These are phyloP conservation scores for Aspergillus pseudoviridinutans DNA, from an alignment of 2,329 filamentous ascomycete species.

Conservation along the genomic window DNA sequence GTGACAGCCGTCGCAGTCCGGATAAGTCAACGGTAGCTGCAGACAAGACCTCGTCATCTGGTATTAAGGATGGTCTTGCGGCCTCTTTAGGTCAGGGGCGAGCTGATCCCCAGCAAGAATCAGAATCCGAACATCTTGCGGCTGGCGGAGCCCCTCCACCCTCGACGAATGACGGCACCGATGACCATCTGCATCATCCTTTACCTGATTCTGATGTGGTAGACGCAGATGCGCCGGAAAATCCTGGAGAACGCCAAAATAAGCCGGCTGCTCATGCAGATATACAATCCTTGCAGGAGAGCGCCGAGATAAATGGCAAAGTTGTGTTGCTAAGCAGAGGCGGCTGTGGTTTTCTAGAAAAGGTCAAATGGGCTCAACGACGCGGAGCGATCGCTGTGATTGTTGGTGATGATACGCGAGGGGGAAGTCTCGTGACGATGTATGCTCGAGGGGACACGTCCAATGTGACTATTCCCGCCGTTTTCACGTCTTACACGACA, in stretches of 20 bases:
- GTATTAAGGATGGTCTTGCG: slow-evolving; percentile 17
- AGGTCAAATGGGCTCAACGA: slow-evolving; percentile 94
- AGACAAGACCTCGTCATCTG: slow-evolving; percentile 19
- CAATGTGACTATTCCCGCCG: slow-evolving; percentile 86
- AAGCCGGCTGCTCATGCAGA: slow-evolving; percentile 64
- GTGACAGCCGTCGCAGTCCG: slow-evolving; percentile 40
- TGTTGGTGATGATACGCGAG: slow-evolving; percentile 87
- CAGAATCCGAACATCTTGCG: slow-evolving; percentile 14
- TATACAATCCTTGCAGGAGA: slow-evolving; percentile 86
- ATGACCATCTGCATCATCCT: slow-evolving; percentile 72
- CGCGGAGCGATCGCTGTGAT: slow-evolving; percentile 86
- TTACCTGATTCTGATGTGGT: slow-evolving; percentile 42
- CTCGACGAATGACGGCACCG: slow-evolving; percentile 68
- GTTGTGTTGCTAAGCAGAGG: slow-evolving; percentile 87
- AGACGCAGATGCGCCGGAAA: slow-evolving; percentile 30
- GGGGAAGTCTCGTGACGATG: slow-evolving; percentile 91
- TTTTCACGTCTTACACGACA: slow-evolving; percentile 93
- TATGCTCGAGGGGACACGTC: slow-evolving; percentile 96
- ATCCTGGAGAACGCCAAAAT: slow-evolving; percentile 29
- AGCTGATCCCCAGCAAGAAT: slow-evolving; percentile 21
- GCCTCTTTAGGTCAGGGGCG: slow-evolving; percentile 18
- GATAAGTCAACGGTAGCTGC: slow-evolving; percentile 16
- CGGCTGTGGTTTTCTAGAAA: slow-evolving; percentile 93
- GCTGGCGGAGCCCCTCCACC: slow-evolving; percentile 15
- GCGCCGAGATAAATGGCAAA: slow-evolving; percentile 88